Conservation (phyloP, 2,329 filamentous ascomycete species). For the Fusarium sterilihyphosum region DNA sequence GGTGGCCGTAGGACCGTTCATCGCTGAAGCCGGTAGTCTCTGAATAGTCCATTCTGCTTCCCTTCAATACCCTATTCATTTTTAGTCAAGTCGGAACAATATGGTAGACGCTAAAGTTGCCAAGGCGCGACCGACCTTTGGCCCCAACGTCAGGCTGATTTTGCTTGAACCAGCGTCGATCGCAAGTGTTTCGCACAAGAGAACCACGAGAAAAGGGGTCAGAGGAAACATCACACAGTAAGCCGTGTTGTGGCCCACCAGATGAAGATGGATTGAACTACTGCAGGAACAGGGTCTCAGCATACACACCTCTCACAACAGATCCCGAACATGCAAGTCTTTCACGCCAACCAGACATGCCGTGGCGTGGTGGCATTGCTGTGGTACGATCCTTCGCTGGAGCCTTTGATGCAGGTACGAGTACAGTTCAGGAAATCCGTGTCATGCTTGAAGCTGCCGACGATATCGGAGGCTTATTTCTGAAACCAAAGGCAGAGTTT, state of each 20-base stretch:
- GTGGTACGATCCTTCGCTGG: constrained; percentile 31
- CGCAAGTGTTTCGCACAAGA: constrained; percentile 7
- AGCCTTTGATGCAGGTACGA: constrained; percentile 10
- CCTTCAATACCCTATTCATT: neutral
- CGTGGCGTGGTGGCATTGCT: constrained; percentile 21
- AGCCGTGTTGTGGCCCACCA: constrained; percentile 29
- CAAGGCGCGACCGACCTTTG: constrained; percentile 17
- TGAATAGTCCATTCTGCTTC: constrained; percentile 6
- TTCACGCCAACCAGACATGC: constrained; percentile 18
- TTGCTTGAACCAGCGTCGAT: constrained; percentile 21
- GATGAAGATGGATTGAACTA: constrained; percentile 42
- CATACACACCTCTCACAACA: constrained; percentile 22
- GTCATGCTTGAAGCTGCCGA: neutral
- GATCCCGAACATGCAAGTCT: constrained; percentile 20
- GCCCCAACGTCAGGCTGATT: constrained; percentile 9
- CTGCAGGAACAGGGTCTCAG: constrained; percentile 44
- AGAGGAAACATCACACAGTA: constrained; percentile 14
- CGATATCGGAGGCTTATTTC: neutral
- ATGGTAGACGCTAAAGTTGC: constrained; percentile 14
- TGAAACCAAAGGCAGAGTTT: neutral
- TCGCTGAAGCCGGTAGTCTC: constrained; percentile 7
- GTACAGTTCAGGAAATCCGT: neutral
- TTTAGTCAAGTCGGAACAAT: neutral
- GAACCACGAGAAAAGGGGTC: constrained; percentile 21
- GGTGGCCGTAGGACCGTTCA: neutral